phyloP scores from a whole-genome alignment of 257 asterid genomes.

The Salvia miltiorrhiza region DNA sequence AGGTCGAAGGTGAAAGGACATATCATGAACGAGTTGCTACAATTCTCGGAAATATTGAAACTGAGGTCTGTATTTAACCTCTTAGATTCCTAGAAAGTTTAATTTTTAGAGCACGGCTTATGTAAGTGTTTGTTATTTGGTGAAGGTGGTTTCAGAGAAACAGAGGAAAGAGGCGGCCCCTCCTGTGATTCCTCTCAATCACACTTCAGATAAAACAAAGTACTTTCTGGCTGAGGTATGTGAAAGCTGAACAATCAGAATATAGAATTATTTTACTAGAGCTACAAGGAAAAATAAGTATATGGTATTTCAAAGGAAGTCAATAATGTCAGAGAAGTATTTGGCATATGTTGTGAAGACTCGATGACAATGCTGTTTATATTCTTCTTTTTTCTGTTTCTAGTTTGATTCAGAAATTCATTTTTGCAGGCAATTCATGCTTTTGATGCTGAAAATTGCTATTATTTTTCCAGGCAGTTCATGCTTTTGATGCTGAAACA shows the following conservation, averaged over 20 bases:
- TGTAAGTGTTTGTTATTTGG: conserved; percentile 22
- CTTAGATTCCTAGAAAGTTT: conserved; percentile 15
- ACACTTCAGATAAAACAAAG: conserved; percentile 65
- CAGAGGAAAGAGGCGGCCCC: conserved; percentile 99
- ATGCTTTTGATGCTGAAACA: conserved; percentile 71
- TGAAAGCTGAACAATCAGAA: conserved; percentile 4
- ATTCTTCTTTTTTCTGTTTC: background rate
- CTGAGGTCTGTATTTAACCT: conserved; percentile 58
- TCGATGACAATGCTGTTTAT: background rate
- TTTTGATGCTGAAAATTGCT: conserved; percentile 69
- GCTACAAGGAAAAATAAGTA: background rate
- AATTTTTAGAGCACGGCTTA: conserved; percentile 16
- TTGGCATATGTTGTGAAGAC: background rate
- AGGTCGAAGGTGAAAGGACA: conserved; percentile 93
- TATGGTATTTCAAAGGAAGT: background rate
- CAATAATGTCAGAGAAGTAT: background rate
- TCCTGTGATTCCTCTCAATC: conserved; percentile 54
- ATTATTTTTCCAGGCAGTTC: conserved; percentile 58
- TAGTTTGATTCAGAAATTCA: conserved; percentile 13
- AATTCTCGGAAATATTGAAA: conserved; percentile 86
- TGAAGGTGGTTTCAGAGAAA: conserved; percentile 87
- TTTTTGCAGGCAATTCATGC: conserved; percentile 64
- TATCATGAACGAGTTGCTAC: conserved; percentile 92
- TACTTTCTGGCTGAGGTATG: conserved; percentile 93
- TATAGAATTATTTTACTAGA: background rate